Percentiles rank a stretch among this genome's conserved stretches.
Evolutionary conservation across 2,329 filamentous ascomycete genomes (phyloP).

Genomic region (Coleophoma cylindrospora): DNA sequence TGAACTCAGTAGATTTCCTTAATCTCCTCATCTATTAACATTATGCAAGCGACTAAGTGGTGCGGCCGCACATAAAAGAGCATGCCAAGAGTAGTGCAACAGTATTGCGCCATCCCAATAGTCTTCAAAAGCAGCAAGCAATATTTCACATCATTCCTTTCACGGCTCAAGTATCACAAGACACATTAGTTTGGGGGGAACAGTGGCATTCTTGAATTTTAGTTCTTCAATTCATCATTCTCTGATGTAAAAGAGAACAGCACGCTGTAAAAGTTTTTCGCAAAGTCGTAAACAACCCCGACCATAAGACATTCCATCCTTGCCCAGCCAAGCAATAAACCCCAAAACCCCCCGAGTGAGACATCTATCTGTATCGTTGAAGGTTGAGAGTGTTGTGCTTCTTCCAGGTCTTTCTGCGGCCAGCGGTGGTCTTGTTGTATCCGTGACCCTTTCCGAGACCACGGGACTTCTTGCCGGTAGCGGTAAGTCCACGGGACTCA

Average conservation of each 20-base stretch:
- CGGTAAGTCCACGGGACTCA: conserved; percentile 93
- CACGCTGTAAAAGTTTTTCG: conserved; percentile 10
- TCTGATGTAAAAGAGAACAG: conserved; percentile 14
- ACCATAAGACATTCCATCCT: conserved; percentile 18
- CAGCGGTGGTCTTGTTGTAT: conserved; percentile 97
- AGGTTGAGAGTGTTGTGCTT: conserved; percentile 98
- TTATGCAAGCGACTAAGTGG: no score
- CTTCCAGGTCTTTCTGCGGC: conserved; percentile 99
- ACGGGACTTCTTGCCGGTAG: conserved; percentile 99
- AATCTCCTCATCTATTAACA: no score
- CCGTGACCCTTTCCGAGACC: conserved; percentile 99
- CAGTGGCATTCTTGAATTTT: conserved; percentile 2
- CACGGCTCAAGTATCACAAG: neutral
- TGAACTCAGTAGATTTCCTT: no score
- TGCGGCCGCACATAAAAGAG: no score
- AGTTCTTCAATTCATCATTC: conserved; percentile 16
- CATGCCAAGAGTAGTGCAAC: no score
- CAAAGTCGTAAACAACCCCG: conserved; percentile 14
- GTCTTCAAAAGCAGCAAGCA: neutral
- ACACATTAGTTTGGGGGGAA: neutral
- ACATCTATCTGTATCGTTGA: conserved; percentile 86
- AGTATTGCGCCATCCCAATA: neutral
- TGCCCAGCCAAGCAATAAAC: conserved; percentile 14
- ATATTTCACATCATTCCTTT: neutral
- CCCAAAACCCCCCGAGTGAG: conserved; percentile 17